Evolutionary conservation across 768 basidiomycete species (phyloP).

Genomic region (Dentipellis sp.): DNA sequence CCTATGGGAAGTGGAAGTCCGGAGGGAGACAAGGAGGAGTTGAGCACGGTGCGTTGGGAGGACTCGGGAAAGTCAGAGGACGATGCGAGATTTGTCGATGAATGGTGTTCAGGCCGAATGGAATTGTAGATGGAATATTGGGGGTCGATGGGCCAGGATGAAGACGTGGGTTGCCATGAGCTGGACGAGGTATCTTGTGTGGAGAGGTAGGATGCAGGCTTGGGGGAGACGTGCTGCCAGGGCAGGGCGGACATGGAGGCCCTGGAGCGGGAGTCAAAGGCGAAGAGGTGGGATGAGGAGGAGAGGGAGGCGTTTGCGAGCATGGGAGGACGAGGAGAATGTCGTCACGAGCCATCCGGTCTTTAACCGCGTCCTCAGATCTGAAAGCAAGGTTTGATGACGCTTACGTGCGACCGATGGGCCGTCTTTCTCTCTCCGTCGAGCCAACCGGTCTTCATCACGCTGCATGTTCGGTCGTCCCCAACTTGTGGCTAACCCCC

Average conservation of each 20-base stretch:
- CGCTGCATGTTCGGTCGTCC: too few species aligned
- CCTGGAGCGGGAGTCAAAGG: conserved; percentile 5
- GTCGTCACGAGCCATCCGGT: background rate
- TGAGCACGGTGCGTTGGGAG: conserved; percentile 1
- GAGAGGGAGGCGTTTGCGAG: background rate
- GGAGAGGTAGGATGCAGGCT: background rate
- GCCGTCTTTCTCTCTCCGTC: too few species aligned
- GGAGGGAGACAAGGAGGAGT: background rate
- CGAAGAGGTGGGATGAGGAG: conserved; percentile 10
- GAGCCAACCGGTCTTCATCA: too few species aligned
- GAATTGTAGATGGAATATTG: conserved; percentile 13
- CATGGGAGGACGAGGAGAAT: background rate
- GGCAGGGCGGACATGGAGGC: conserved; percentile 3
- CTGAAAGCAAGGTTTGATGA: background rate
- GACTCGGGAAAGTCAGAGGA: conserved; percentile 6
- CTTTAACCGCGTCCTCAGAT: background rate
- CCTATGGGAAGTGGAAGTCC: background rate
- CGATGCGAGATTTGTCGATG: conserved; percentile 1
- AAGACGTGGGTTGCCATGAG: conserved; percentile 6
- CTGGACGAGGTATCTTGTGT: conserved; percentile 6
- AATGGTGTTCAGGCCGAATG: conserved; percentile 5
- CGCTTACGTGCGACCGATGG: background rate
- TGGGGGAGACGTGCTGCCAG: background rate
- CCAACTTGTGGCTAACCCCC: too few species aligned
- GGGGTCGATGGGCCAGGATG: conserved; percentile 14